phyloP scores from a whole-genome alignment of 306 rosid species.

The Quercus ilex region DNA sequence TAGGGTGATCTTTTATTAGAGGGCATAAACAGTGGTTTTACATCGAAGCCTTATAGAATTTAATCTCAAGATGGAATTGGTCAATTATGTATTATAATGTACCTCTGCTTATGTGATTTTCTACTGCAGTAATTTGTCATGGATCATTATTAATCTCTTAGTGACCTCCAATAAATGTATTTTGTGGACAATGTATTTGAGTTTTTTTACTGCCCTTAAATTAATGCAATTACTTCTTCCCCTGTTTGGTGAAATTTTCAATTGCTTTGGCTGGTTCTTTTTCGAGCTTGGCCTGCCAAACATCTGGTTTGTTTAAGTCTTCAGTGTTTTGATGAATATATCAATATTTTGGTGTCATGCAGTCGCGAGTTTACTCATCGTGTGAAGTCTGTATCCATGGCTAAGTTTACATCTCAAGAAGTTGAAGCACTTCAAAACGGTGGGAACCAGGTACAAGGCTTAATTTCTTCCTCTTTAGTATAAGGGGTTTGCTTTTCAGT shows the following conservation, averaged over 20 bases:
- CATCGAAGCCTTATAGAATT: no score
- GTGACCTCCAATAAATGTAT: neutral
- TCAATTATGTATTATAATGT: neutral
- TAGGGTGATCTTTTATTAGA: no score
- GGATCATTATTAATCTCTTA: no score
- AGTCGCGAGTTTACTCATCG: slow-evolving; percentile 99
- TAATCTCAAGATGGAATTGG: neutral
- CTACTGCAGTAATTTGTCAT: neutral
- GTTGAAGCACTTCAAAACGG: slow-evolving; percentile 90
- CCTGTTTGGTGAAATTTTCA: neutral
- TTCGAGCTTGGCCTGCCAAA: neutral
- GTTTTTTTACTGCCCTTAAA: neutral
- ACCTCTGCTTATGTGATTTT: neutral
- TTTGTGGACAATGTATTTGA: neutral
- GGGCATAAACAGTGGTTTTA: no score
- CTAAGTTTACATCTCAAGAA: slow-evolving; percentile 86
- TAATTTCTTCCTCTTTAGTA: slow-evolving; percentile 2
- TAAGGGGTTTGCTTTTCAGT: slow-evolving; percentile 10
- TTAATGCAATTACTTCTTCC: neutral
- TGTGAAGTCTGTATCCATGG: slow-evolving; percentile 95
- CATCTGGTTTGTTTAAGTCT: neutral
- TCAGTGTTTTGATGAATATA: neutral
- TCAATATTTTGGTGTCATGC: slow-evolving; percentile 21
- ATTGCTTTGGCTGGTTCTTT: neutral
- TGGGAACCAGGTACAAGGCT: slow-evolving; percentile 80